These are phyloP conservation scores for Mycena galopus DNA, from an alignment of 768 basidiomycete genomes.

Conservation along the genomic window DNA sequence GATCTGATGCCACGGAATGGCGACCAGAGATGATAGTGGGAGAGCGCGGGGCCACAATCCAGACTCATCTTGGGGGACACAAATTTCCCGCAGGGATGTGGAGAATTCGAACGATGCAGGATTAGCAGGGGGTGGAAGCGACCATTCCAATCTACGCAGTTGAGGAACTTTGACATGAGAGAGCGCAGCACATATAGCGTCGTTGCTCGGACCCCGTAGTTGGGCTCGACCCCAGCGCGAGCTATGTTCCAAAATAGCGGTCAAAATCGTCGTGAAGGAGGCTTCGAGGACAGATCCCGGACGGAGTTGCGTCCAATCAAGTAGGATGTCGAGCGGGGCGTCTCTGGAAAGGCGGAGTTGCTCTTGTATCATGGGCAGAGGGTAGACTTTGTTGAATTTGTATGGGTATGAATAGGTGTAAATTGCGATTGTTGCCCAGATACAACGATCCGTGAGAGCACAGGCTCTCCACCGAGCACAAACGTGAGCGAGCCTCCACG, in stretches of 20 bases:
- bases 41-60: too few species aligned
- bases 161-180: not conserved
- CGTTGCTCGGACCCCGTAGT: too few species aligned
- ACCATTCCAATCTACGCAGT: not conserved
- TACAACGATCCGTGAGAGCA: not conserved
- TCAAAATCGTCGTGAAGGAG: too few species aligned
- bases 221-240: too few species aligned
- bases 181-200: too few species aligned
- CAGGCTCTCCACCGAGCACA: slow-evolving; percentile 5
- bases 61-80: too few species aligned
- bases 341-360: not conserved
- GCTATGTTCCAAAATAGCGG: too few species aligned
- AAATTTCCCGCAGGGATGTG: not conserved
- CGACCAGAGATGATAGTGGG: not conserved
- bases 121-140: too few species aligned
- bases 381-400: not conserved
- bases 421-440: not conserved
- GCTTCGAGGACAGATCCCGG: too few species aligned
- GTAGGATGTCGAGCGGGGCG: not conserved
- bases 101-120: not conserved
- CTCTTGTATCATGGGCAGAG: not conserved
- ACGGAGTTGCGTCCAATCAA: not conserved
- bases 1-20: not conserved
- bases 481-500: not conserved
- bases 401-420: not conserved